Conservation (phyloP, 225 moss, liverwort and hornwort species). For the Polytrichum formosum region DNA sequence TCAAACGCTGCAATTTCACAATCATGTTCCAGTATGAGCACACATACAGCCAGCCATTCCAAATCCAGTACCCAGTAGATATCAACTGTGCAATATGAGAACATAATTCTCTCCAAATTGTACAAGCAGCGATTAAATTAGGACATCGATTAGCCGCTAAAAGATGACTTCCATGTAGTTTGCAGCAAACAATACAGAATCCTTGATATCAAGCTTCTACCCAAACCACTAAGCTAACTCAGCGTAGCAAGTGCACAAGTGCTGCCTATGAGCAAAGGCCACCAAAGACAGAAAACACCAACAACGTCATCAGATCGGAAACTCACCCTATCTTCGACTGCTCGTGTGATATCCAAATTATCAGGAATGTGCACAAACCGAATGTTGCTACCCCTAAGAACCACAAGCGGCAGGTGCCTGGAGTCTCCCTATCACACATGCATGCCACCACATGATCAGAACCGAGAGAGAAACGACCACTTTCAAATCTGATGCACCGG, state of each 20-base stretch:
- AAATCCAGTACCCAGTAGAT: background rate
- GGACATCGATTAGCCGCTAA: too few relatives aligned
- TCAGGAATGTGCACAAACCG: slow-evolving; percentile 71
- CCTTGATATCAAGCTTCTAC: too few relatives aligned
- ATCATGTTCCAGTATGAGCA: slow-evolving; percentile 9
- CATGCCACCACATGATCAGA: too few relatives aligned
- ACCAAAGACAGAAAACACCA: background rate
- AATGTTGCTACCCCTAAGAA: slow-evolving; percentile 59
- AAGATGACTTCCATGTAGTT: too few relatives aligned
- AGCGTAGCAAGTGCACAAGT: too few relatives aligned
- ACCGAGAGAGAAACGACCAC: too few relatives aligned
- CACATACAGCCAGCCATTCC: background rate
- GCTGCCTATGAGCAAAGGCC: too few relatives aligned
- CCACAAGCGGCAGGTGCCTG: slow-evolving; percentile 44
- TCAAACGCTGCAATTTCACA: slow-evolving; percentile 36
- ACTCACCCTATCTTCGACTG: slow-evolving; percentile 65
- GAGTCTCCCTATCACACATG: slow-evolving; percentile 30
- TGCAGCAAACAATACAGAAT: too few relatives aligned
- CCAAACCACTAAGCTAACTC: too few relatives aligned
- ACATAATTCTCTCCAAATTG: background rate
- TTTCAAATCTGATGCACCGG: too few relatives aligned
- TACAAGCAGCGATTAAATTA: too few relatives aligned
- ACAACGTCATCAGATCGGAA: background rate
- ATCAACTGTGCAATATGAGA: background rate
- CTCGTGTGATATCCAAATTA: slow-evolving; percentile 50